Evolutionary conservation across 352 stramenopile species (phyloP).

Genomic region (Aphanomyces cochlioides): DNA sequence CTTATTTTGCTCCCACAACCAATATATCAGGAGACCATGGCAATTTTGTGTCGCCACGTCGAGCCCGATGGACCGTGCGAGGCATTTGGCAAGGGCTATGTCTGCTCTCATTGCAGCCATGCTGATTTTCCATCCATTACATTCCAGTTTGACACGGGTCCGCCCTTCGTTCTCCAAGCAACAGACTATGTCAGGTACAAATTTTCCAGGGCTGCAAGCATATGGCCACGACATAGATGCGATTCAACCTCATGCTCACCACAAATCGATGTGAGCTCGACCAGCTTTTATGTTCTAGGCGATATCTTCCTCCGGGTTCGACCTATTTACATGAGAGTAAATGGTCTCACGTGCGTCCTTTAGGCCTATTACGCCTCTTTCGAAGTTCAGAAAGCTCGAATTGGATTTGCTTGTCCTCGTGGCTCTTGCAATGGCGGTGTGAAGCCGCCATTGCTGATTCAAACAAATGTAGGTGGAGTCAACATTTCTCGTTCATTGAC

Average conservation of each 20-base stretch:
- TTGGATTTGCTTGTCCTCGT: conserved; percentile 47
- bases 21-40: conserved; percentile 45
- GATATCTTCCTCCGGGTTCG: conserved; percentile 51
- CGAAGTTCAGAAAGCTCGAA: conserved; percentile 39
- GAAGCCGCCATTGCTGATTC: conserved; percentile 42
- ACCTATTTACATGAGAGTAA: not conserved
- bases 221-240: conserved; percentile 32
- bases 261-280: conserved; percentile 51
- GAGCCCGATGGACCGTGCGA: conserved; percentile 27
- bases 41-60: conserved; percentile 42
- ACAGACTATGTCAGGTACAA: conserved; percentile 50
- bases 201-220: not conserved
- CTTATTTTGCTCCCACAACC: conserved; percentile 49
- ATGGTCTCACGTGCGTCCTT: not conserved
- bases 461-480: not conserved
- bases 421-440: conserved; percentile 38
- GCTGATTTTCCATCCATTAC: conserved; percentile 51
- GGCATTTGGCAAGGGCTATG: conserved; percentile 42
- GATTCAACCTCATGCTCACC: conserved; percentile 49
- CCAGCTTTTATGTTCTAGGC: conserved; percentile 52
- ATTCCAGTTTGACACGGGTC: conserved; percentile 41
- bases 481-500: not conserved
- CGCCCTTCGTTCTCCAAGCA: conserved; percentile 44
- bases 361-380: conserved; percentile 64
- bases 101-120: conserved; percentile 44